These are phyloP conservation scores for Trichoderma brevicompactum DNA, from an alignment of 2,329 filamentous ascomycete species.

Conservation along the genomic window DNA sequence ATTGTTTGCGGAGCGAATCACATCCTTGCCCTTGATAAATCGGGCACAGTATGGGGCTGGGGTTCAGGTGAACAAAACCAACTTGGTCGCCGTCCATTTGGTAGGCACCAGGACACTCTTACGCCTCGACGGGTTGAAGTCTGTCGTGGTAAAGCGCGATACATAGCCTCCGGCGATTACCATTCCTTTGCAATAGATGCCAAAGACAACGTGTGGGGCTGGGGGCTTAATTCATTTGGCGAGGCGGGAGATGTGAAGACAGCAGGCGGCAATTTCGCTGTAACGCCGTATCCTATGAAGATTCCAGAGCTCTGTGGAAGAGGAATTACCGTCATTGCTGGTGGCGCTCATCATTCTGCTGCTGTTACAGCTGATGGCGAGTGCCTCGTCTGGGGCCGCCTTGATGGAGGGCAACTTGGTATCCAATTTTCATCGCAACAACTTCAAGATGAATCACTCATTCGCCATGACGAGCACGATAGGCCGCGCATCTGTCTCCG, in stretches of 20 bases:
- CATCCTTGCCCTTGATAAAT: slow-evolving; percentile 63
- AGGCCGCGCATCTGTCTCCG: background rate
- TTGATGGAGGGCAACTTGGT: slow-evolving; percentile 45
- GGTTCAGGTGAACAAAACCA: slow-evolving; percentile 50
- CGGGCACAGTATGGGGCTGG: slow-evolving; percentile 45
- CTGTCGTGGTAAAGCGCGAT: slow-evolving; percentile 42
- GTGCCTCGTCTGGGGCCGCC: slow-evolving; percentile 52
- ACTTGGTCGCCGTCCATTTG: slow-evolving; percentile 53
- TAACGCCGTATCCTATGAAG: background rate
- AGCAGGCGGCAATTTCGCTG: background rate
- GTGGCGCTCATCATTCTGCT: slow-evolving; percentile 46
- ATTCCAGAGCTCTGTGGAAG: slow-evolving; percentile 57
- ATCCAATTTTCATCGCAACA: slow-evolving; percentile 13
- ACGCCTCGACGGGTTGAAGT: slow-evolving; percentile 45
- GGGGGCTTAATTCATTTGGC: slow-evolving; percentile 74
- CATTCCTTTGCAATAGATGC: slow-evolving; percentile 71
- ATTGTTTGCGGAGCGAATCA: slow-evolving; percentile 69
- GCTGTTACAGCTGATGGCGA: slow-evolving; percentile 48
- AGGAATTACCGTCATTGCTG: slow-evolving; percentile 61
- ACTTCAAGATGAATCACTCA: background rate
- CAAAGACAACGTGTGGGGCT: slow-evolving; percentile 66
- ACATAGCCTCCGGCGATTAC: slow-evolving; percentile 62
- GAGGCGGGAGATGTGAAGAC: slow-evolving; percentile 56
- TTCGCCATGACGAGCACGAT: slow-evolving; percentile 3
- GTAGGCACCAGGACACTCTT: slow-evolving; percentile 55